Conservation (phyloP, 352 stramenopile species). For the Globisporangium lucens region DNA sequence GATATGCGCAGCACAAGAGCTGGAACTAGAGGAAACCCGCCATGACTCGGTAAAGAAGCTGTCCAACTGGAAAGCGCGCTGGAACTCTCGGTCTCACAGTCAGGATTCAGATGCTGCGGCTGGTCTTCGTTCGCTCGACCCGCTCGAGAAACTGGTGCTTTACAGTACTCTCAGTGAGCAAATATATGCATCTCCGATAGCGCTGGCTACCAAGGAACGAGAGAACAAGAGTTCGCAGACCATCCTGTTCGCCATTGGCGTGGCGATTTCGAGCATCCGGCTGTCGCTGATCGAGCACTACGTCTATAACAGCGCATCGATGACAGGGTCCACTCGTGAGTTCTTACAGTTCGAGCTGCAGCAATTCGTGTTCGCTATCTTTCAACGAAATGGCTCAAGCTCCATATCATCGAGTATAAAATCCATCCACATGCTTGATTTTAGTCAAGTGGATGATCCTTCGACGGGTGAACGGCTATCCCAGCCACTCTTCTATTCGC, state of each 20-base stretch:
- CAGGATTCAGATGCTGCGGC: constrained; percentile 13
- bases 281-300: constrained; percentile 35
- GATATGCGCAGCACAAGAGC: constrained; percentile 57
- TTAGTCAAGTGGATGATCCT: constrained; percentile 30
- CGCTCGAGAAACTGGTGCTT: constrained; percentile 47
- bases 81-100: constrained; percentile 31
- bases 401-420: constrained; percentile 54
- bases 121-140: constrained; percentile 25
- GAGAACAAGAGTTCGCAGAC: constrained; percentile 44
- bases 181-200: constrained; percentile 53
- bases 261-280: constrained; percentile 58
- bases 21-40: constrained; percentile 61
- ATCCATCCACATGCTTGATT: constrained; percentile 68
- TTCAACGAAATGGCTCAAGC: constrained; percentile 50
- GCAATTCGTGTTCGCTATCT: constrained; percentile 59
- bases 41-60: constrained; percentile 69
- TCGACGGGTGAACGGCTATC: constrained; percentile 13
- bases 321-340: constrained; percentile 29
- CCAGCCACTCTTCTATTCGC: constrained; percentile 40
- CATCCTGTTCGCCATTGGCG: constrained; percentile 65
- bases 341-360: constrained; percentile 72
- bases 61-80: constrained; percentile 66
- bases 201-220: constrained; percentile 38
- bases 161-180: constrained; percentile 58
- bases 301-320: constrained; percentile 4